Percentiles rank a stretch among this genome's conserved stretches.
Evolutionary conservation across 495 filamentous ascomycete species (phyloP).

Genomic region (Bombardia bombarda): DNA sequence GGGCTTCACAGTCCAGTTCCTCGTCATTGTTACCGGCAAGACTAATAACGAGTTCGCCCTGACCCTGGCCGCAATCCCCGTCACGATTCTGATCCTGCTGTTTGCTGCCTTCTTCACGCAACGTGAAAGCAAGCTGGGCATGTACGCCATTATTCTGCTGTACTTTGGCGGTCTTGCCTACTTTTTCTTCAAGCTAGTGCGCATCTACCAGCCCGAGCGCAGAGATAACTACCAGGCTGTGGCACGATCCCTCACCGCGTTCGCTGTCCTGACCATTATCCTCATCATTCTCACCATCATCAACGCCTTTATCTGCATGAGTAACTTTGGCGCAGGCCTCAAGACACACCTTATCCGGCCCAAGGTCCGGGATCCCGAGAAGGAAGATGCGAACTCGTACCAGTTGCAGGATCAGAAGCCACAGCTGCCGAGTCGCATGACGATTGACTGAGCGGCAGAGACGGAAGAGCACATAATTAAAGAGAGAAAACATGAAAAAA

Average conservation of each 20-base stretch:
- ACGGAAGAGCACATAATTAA: background rate
- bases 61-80: constrained; percentile 79
- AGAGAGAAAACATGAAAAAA: constrained; percentile 3
- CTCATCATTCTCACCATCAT: constrained; percentile 83
- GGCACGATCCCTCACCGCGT: constrained; percentile 74
- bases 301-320: constrained; percentile 77
- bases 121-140: constrained; percentile 70
- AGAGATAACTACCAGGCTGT: constrained; percentile 59
- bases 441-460: constrained; percentile 59
- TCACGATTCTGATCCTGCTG: constrained; percentile 81
- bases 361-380: constrained; percentile 58
- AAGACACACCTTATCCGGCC: constrained; percentile 75
- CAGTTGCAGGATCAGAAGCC: constrained; percentile 50
- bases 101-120: constrained; percentile 78
- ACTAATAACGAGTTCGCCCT: constrained; percentile 70
- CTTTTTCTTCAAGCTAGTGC: constrained; percentile 95
- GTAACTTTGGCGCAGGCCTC: constrained; percentile 85
- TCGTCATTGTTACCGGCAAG: constrained; percentile 74
- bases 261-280: constrained; percentile 85
- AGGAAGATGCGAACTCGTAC: constrained; percentile 64
- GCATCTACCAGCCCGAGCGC: constrained; percentile 70
- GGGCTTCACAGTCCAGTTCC: constrained; percentile 93
- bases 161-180: constrained; percentile 89
- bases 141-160: constrained; percentile 69
- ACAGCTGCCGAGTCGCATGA: constrained; percentile 68